Conservation (phyloP, 495 filamentous ascomycete species). For the Penicillium simplicissimum region DNA sequence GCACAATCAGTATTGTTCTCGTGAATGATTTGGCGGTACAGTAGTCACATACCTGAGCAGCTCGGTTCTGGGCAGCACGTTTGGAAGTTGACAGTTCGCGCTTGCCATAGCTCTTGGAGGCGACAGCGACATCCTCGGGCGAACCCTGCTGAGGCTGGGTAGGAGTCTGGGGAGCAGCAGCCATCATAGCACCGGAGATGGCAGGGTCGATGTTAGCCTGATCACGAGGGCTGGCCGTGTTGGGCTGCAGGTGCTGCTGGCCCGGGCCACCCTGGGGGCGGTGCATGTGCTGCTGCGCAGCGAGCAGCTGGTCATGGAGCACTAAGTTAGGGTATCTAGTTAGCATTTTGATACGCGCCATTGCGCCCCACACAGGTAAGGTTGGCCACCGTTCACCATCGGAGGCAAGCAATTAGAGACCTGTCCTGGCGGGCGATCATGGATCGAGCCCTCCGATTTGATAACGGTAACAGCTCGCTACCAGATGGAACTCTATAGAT, state of each 20-base stretch:
- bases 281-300: conserved; percentile 48
- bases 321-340: conserved; percentile 36
- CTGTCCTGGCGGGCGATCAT: not conserved
- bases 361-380: not conserved
- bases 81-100: conserved; percentile 92
- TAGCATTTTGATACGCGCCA: conserved; percentile 15
- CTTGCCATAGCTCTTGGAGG: conserved; percentile 63
- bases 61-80: conserved; percentile 93
- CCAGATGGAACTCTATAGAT: not conserved
- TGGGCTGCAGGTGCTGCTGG: conserved; percentile 47
- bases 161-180: conserved; percentile 40
- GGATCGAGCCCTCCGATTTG: not conserved
- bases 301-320: conserved; percentile 56
- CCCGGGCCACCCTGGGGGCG: conserved; percentile 38
- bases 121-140: conserved; percentile 38
- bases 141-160: conserved; percentile 34
- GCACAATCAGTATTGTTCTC: not conserved
- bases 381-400: not conserved
- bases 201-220: conserved; percentile 55
- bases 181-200: conserved; percentile 50
- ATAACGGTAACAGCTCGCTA: not conserved
- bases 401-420: not conserved
- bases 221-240: conserved; percentile 46
- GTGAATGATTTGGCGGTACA: not conserved
- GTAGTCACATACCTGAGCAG: conserved; percentile 76